Base-by-base conservation (phyloP, 2,329 filamentous ascomycete genomes). In the Fusarium gaditjirri region DNA sequence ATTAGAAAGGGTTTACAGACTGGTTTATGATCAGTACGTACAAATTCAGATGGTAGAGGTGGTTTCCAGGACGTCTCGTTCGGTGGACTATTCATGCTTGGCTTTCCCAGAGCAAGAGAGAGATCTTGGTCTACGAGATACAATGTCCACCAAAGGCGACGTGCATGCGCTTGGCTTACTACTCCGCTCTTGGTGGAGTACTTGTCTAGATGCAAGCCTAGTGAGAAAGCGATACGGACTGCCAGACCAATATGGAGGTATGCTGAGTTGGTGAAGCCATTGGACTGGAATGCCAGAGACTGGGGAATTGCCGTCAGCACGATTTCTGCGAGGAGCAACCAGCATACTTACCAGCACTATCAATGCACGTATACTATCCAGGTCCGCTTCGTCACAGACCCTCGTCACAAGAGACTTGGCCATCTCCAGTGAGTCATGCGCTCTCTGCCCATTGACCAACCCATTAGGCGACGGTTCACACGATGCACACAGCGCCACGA, bases 161-260 rank as follows among this genome's bases (percentile, higher is more conserved):
- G 0, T 0, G 53, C 53, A 10, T 55, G 53, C 0, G 53, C 53
- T 10, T 55, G 53, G 4, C 27, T 33, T 8, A 55, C 53, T 0
- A 55, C 27, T 0, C 53, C 38, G 1, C 53, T 33, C 8, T 44
- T 44, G 0, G 29, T 46, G 5, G 53, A 55, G 17, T 55, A 55
- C 0, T 55, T 55, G 2, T 46, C 53, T 0, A 55, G 29, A 10
- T 55, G 53, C 0, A 55, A 7, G 0, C 53, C 53, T 1, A 55
- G 11, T 2, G 53, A 55, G 27, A 55, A 55, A 1, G 38, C 53
- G 5, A 55, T 25, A n/a, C 53, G 53, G 2, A 44, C 38, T 5
- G 53, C 53, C 9, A 55, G 53, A 9, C 53, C 38, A 12, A 55
- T 55, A 6, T 55, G 8, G 9, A 55, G 38, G 5, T 55, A 55